These are phyloP conservation scores for Ehretia macrophylla DNA, from an alignment of 257 asterid species.

Conservation along the genomic window DNA sequence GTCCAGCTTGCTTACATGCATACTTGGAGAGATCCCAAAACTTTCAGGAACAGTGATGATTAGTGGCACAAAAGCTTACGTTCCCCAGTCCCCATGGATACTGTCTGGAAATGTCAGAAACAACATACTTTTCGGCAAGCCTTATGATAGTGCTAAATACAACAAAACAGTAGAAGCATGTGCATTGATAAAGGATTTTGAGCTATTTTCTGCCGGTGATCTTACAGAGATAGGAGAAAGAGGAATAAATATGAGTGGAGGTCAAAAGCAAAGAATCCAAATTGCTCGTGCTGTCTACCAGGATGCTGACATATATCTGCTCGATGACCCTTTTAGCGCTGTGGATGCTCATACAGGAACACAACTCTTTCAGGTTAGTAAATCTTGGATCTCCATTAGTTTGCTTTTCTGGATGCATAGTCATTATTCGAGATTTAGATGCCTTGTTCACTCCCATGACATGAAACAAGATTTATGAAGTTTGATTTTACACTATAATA, in stretches of 20 bases:
- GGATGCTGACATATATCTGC: conserved; percentile 86
- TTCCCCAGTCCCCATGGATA: conserved; percentile 93
- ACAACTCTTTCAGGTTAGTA: conserved; percentile 69
- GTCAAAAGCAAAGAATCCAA: conserved; percentile 93
- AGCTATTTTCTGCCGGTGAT: conserved; percentile 81
- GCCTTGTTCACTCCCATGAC: conserved; percentile 1
- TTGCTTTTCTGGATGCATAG: background rate
- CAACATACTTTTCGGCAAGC: conserved; percentile 70
- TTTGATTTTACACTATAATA: conserved; percentile 2
- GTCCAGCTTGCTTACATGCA: conserved; percentile 82
- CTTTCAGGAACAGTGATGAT: conserved; percentile 67
- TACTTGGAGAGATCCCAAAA: conserved; percentile 86
- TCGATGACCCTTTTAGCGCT: conserved; percentile 95
- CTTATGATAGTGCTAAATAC: conserved; percentile 59
- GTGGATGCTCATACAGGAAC: conserved; percentile 97
- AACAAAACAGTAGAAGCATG: conserved; percentile 73
- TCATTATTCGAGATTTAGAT: background rate
- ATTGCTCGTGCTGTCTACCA: conserved; percentile 94
- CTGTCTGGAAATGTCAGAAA: conserved; percentile 75
- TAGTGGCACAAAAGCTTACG: conserved; percentile 81
- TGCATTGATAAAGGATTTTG: conserved; percentile 74
- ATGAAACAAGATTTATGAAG: conserved; percentile 3
- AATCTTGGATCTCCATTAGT: conserved; percentile 5
- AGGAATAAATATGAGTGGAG: conserved; percentile 97
- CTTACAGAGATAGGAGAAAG: conserved; percentile 89